These are phyloP conservation scores for Alternaria arborescens DNA, from an alignment of 2,329 filamentous ascomycete species.

Conservation along the genomic window DNA sequence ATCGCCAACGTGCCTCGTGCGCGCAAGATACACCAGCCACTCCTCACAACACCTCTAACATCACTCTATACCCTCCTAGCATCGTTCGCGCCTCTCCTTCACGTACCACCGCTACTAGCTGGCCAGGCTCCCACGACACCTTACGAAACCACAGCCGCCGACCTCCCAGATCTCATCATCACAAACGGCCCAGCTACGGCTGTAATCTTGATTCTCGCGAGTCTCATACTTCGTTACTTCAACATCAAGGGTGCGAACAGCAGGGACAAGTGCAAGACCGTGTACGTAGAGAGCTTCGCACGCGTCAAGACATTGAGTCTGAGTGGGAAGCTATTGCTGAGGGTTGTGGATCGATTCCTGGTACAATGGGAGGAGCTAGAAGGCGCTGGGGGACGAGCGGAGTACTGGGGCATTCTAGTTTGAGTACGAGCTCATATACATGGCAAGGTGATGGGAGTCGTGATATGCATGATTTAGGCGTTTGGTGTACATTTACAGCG, in stretches of 20 bases:
- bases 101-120: conserved; percentile 35
- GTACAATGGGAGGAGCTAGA: conserved; percentile 81
- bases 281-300: conserved; percentile 95
- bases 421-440: conserved; percentile 15
- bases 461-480: conserved; percentile 8
- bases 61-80: conserved; percentile 71
- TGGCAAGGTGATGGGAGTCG: background rate
- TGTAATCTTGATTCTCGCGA: conserved; percentile 74
- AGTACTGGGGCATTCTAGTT: conserved; percentile 56
- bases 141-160: conserved; percentile 30
- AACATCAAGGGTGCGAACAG: conserved; percentile 49
- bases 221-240: conserved; percentile 64
- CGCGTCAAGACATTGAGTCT: conserved; percentile 83
- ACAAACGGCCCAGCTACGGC: conserved; percentile 91
- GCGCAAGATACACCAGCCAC: conserved; percentile 80
- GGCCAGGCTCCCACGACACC: conserved; percentile 15
- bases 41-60: conserved; percentile 75
- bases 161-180: conserved; percentile 77
- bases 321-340: conserved; percentile 78
- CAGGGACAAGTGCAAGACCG: conserved; percentile 69
- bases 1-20: conserved; percentile 78
- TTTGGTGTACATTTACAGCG: conserved; percentile 16
- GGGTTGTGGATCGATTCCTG: conserved; percentile 77
- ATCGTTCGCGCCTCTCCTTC: conserved; percentile 65
- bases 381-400: conserved; percentile 48